Base-by-base conservation (phyloP, 371 early-diverging fungal genomes). In the Syncephalastrum racemosum region DNA sequence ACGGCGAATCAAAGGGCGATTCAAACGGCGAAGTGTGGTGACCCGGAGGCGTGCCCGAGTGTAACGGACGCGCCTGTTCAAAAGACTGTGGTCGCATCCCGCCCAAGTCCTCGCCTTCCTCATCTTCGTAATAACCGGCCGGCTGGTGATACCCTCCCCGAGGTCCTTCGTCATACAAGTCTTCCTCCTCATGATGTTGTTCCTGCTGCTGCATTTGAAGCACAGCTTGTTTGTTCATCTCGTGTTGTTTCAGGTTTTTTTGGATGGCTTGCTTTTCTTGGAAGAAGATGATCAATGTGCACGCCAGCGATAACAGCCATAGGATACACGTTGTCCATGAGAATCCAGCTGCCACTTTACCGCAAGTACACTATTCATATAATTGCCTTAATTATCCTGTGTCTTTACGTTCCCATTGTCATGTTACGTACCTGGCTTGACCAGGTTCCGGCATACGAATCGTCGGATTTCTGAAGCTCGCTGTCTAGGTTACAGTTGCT, bases 271-370 rank as follows among this genome's bases (percentile, higher is more conserved):
- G 60, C 41, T 75, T 78, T 56, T 78, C 79, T 43, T 52, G 68
- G 59, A 66, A 75, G 46, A 75, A 69, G 14, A 62, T 59, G n/a
- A 78, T 50, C 24, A 62, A 43, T 1, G 70, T 64, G 18, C 69
- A 62, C 12, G 58, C 27, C n/a, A 75, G 57, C 3, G 75, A 64
- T 10, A 53, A 48, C 15, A 75, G 24, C 79, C 79, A 78, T 42
- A 73, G 36, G 44, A 78, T 60, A 60, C 73, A 75, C 22, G 71
- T 73, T 14, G 75, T 58, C 79, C 79, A 78, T 19, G 73, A 52
- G 59, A 78, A 73, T n/a, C 58, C 79, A 47, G 73, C 68, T 8
- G 66, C 48, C 4, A 65, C 71, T 53, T 73, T 75, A 18, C 61
- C 70, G 22, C 68, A 60, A 50, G 73, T 73, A 48, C 79, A 78